Evolutionary conservation across 345 rosid genomes (phyloP), one percentile per base, ranked within the genome.

Genomic region (Barbarea vulgaris): DNA sequence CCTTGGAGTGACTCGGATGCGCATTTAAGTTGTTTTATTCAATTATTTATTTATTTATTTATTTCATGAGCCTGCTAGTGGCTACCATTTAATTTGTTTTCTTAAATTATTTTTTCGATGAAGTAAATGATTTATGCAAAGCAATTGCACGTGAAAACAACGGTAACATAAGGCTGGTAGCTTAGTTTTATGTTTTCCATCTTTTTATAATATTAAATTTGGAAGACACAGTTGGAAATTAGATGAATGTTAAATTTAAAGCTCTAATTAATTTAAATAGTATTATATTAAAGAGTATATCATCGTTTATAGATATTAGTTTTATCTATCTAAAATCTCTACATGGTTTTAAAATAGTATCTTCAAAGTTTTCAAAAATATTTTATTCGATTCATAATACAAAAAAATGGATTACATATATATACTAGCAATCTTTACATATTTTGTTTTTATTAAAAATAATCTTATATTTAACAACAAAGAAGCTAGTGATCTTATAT

Each of bases 1-100:
- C 67, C 80, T 77, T 77, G 76, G 80, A 64, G 71, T 77, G 80
- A 77, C 80, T 77, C 76, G 71, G 80, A 70, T 70, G 18, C 71
- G 72, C 76, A 77, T 67, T 77, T 57, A 60, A 53, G 27, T 66
- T 66, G n/a, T n/a, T 46, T 70, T 54, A 22, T 66, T 70, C 71
- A 27, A 55, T 72, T 51, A 9, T 18, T 65, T 42, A 6, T 68
- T 72, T 51, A 9, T 18, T 65, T 42, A 6, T 68, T 9, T 59
- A 14, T 11, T 61, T 64, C 61, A 19, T 64, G 46, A 55, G 75
- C 33, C 30, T 34, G 48, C 70, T 63, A 34, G 47, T 67, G 76
- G 72, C 76, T 70, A 63, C 27, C 50, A 54, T 63, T 55, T 24
- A 46, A 21, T 27, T 74, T n/a, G 13, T 31, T 14, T 65, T 73